phyloP scores from a whole-genome alignment of 73 alveolate genomes.

The Blepharisma stoltei region DNA sequence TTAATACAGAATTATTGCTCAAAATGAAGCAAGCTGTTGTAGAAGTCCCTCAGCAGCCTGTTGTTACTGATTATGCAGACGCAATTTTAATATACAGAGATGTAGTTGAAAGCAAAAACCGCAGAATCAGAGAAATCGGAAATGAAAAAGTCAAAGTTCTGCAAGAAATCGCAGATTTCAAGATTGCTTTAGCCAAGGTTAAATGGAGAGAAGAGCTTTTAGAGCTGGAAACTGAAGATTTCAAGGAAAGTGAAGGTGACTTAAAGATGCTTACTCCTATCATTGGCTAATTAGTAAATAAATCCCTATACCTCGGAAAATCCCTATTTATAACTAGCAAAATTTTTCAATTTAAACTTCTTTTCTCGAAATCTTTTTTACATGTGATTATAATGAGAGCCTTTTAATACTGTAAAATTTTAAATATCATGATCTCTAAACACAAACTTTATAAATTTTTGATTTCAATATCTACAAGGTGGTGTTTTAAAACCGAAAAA shows the following conservation, averaged over 20 bases:
- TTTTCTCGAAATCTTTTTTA: too few species aligned
- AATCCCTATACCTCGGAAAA: too few species aligned
- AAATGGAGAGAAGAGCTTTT: constrained; percentile 56
- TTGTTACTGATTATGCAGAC: constrained; percentile 73
- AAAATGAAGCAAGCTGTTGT: constrained; percentile 59
- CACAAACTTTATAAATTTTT: too few species aligned
- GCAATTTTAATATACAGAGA: constrained; percentile 56
- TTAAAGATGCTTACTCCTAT: constrained; percentile 75
- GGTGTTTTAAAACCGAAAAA: too few species aligned
- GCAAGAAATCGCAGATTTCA: constrained; percentile 51
- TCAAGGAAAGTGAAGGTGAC: constrained; percentile 75
- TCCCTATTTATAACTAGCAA: too few species aligned
- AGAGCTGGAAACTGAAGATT: constrained; percentile 55
- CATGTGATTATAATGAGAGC: too few species aligned
- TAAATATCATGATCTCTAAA: too few species aligned
- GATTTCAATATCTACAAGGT: too few species aligned
- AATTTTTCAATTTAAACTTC: too few species aligned
- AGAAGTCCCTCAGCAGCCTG: constrained; percentile 73
- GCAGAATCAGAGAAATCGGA: constrained; percentile 49
- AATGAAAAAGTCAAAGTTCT: constrained; percentile 49
- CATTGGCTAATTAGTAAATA: too few species aligned
- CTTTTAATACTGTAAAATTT: too few species aligned
- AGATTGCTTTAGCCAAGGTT: constrained; percentile 48
- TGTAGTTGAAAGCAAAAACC: constrained; percentile 56
- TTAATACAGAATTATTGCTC: constrained; percentile 51